Conservation (phyloP, 2,329 filamentous ascomycete species). For the Penicillium freii region DNA sequence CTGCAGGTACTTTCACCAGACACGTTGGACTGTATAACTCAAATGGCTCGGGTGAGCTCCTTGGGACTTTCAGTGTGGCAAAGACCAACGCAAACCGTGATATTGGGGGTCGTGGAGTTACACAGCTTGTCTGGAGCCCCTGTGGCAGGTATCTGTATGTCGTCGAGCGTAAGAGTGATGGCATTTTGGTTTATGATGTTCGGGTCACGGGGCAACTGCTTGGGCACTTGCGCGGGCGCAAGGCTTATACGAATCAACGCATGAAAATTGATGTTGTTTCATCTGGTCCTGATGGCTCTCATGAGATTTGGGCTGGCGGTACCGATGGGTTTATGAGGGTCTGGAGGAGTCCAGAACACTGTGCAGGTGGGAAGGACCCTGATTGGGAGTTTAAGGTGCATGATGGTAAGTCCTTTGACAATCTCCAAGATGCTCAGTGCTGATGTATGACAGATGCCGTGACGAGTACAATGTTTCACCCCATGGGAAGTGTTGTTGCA, state of each 20-base stretch:
- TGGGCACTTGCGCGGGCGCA: conserved; percentile 49
- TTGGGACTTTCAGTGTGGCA: conserved; percentile 52
- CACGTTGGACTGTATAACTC: conserved; percentile 56
- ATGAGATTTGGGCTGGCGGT: conserved; percentile 61
- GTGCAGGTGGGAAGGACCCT: conserved; percentile 43
- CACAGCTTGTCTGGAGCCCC: conserved; percentile 57
- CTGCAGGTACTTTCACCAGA: conserved; percentile 58
- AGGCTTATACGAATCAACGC: conserved; percentile 53
- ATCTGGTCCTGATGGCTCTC: conserved; percentile 34
- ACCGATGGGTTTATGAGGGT: conserved; percentile 54
- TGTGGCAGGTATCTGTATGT: conserved; percentile 59
- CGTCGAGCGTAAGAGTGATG: conserved; percentile 56
- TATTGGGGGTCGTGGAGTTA: conserved; percentile 54
- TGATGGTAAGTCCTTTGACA: conserved; percentile 37
- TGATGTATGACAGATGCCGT: conserved; percentile 43
- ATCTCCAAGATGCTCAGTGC: not conserved
- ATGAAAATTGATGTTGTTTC: conserved; percentile 54
- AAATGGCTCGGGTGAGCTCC: conserved; percentile 48
- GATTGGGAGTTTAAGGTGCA: conserved; percentile 47
- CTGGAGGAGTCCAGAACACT: conserved; percentile 49
- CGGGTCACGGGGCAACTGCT: conserved; percentile 53
- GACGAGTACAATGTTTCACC: conserved; percentile 48
- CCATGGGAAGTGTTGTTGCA: conserved; percentile 47
- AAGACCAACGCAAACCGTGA: conserved; percentile 38
- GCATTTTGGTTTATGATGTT: conserved; percentile 59